These are phyloP conservation scores for Psilocybe azurescens DNA, from an alignment of 768 basidiomycete species.

Conservation along the genomic window DNA sequence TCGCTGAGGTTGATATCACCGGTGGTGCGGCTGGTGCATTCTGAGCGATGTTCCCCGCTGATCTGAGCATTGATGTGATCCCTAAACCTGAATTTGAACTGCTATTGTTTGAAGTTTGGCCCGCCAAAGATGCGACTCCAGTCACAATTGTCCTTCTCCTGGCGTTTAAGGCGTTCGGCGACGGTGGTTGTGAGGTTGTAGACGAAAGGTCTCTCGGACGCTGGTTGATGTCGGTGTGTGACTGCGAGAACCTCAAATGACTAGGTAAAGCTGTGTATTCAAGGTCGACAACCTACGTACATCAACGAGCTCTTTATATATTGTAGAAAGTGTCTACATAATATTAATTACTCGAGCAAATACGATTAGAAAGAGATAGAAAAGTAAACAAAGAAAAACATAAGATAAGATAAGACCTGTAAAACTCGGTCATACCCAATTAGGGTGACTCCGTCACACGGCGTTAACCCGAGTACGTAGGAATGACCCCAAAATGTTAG, in stretches of 20 bases:
- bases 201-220: constrained; percentile 46
- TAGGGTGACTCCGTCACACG: too few species aligned
- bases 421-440: too few species aligned
- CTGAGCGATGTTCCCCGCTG: constrained; percentile 56
- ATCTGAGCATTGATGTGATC: constrained; percentile 70
- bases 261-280: too few species aligned
- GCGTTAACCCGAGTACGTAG: constrained; percentile 68
- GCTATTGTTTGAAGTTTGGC: constrained; percentile 29
- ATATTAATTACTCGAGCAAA: too few species aligned
- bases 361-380: too few species aligned
- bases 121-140: constrained; percentile 32
- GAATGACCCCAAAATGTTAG: constrained; percentile 75
- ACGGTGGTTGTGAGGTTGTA: constrained; percentile 43
- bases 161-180: constrained; percentile 31
- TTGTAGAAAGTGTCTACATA: too few species aligned
- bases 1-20: constrained; percentile 29
- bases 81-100: constrained; percentile 39
- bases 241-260: too few species aligned
- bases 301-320: too few species aligned
- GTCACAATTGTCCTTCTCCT: constrained; percentile 40
- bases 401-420: constrained; percentile 64
- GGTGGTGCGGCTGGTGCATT: constrained; percentile 26
- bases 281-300: too few species aligned
- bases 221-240: constrained; percentile 36
- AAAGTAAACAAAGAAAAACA: too few species aligned